Evolutionary conservation across 495 filamentous ascomycete species (phyloP), one percentile per base, ranked within the genome.

Genomic region (Cudoniella acicularis): DNA sequence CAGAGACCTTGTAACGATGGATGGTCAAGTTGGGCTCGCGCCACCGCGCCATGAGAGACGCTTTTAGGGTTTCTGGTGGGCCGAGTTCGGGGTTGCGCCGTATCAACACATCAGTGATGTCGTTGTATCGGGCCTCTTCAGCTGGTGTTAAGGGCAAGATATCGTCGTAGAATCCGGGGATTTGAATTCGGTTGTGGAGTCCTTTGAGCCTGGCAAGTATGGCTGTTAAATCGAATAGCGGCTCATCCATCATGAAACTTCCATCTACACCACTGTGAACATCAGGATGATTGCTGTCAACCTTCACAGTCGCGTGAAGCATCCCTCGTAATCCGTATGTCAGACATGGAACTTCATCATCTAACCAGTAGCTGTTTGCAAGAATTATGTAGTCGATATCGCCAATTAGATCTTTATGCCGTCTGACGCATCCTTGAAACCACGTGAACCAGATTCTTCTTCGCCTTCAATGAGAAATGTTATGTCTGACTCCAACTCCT

Each of bases 361-460:
- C 91, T 1, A 98, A 79, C 94, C 94, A 98, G 74, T 98, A 98
- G 72, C 92, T 96, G 73, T 98, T 98, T 0, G 94, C 94, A 3
- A 98, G 73, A 1, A 98, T 73, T 41, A 98, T 92, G 79, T 91
- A 98, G 72, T 98, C 92, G 2, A 98, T 83, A 16, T 89, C 78
- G 1, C 94, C 94, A 61, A 98, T 94, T 17, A 88, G 77, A n/a
- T 83, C 78, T 69, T 94, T 94, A 68, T 94, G 82, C 43, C 80
- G 75, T 41, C 79, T 82, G 23, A 98, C 83, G 89, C 87, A 57
- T 91, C 79, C 54, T 87, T 83, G 70, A 98, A 98, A 0, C 93
- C 91, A 21, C 91, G 82, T 2, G 90, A 96, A 6, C 94, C 94
- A 10, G 87, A 92, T 73, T 98, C 94, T 74, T 98, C 94, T 68